Evolutionary conservation across 345 rosid genomes (phyloP), one percentile per base, ranked within the genome.

Genomic region (Salix caprea): DNA sequence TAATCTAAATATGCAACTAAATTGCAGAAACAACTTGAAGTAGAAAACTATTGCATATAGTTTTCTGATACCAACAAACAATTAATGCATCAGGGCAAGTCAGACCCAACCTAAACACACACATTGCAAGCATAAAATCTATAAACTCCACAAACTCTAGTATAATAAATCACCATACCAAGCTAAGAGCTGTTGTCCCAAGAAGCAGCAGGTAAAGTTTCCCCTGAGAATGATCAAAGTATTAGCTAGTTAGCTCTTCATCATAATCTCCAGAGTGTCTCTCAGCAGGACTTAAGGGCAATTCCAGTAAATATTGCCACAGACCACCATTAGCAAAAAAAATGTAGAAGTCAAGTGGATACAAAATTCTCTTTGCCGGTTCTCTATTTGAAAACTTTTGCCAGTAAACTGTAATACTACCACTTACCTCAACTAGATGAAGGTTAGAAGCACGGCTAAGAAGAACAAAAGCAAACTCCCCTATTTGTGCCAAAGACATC

Each of bases 361-460:
- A 36, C 36, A 32, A 58, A 34, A 30, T 67, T 66, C 78, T 52
- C 71, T 19, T 18, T 66, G 52, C 30, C 44, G 37, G 52, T 48
- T 6, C 24, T 67, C 65, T 46, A 64, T 12, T 30, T 50, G n/a
- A 67, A 50, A 23, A 11, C 36, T 62, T 10, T 13, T 72, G 52
- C 44, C 28, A 56, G 26, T 37, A 30, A 56, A 19, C 10, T 48
- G 58, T 28, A 71, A 65, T 11, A 74, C 60, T 72, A 71, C 88
- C 74, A 74, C 87, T 81, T 77, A 93, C 98, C 94, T 93, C 99
- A 83, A 96, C 93, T 71, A 96, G 87, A 84, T 86, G 96, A 82
- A 96, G 94, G 89, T 96, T 96, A 80, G 98, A 93, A 74, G 99
- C 99, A 56, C 98, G 96, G 81, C 98, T 96, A 60, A 96, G 89